Conservation (phyloP, 2,329 filamentous ascomycete species). For the Fulvia fulva region DNA sequence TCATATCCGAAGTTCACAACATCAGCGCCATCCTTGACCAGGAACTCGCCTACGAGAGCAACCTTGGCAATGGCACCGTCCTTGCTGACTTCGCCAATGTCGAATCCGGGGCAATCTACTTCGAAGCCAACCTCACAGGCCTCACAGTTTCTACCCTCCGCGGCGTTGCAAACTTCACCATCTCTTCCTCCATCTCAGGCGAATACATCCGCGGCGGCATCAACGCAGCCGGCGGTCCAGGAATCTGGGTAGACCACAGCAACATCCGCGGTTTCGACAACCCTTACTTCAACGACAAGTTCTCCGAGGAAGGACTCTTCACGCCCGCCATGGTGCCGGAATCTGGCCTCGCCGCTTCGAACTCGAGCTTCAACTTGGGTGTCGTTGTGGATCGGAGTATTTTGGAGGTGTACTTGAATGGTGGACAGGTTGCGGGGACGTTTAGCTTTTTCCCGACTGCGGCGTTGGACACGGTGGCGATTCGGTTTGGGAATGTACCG, state of each 20-base stretch:
- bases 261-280: slow-evolving; percentile 50
- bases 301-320: slow-evolving; percentile 37
- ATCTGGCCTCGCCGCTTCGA: slow-evolving; percentile 28
- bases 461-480: slow-evolving; percentile 38
- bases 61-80: slow-evolving; percentile 48
- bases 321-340: slow-evolving; percentile 9
- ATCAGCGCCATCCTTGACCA: slow-evolving; percentile 46
- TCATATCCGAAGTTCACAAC: slow-evolving; percentile 51
- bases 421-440: slow-evolving; percentile 49
- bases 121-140: slow-evolving; percentile 51
- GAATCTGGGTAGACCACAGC: slow-evolving; percentile 49
- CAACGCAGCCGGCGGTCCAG: slow-evolving; percentile 39
- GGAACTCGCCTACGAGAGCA: slow-evolving; percentile 42
- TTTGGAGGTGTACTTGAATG: slow-evolving; percentile 54
- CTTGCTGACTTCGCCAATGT: slow-evolving; percentile 50
- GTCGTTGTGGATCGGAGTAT: slow-evolving; percentile 54
- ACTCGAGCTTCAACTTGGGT: slow-evolving; percentile 35
- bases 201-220: slow-evolving; percentile 51
- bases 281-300: slow-evolving; percentile 55
- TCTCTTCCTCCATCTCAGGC: slow-evolving; percentile 47
- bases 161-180: slow-evolving; percentile 51
- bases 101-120: slow-evolving; percentile 50
- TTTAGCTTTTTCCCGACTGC: slow-evolving; percentile 49
- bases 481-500: slow-evolving; percentile 36
- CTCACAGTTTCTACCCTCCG: slow-evolving; percentile 32